Conservation (phyloP, 148 eudicot species). For the Silene conica region DNA sequence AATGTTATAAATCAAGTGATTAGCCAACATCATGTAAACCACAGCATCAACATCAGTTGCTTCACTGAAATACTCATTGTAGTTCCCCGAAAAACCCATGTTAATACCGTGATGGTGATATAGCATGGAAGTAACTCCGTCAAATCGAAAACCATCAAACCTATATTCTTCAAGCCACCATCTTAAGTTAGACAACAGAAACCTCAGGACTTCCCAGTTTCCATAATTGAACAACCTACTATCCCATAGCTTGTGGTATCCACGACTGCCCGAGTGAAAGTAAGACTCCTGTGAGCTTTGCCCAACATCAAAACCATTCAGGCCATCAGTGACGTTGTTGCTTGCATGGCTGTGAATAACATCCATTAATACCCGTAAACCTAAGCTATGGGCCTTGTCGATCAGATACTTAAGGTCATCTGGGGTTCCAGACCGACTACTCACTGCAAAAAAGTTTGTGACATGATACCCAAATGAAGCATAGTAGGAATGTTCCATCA, state of each 20-base stretch:
- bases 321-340: slow-evolving; percentile 85
- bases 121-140: slow-evolving; percentile 94
- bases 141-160: slow-evolving; percentile 96
- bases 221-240: slow-evolving; percentile 89
- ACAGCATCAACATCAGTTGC: slow-evolving; percentile 88
- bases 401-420: slow-evolving; percentile 92
- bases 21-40: slow-evolving; percentile 90
- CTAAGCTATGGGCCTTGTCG: slow-evolving; percentile 95
- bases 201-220: slow-evolving; percentile 98
- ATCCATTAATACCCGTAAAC: slow-evolving; percentile 84
- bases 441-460: slow-evolving; percentile 93
- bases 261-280: slow-evolving; percentile 82
- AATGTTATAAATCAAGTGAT: slow-evolving; percentile 51
- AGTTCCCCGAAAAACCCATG: slow-evolving; percentile 70
- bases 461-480: slow-evolving; percentile 96
- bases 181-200: slow-evolving; percentile 82
- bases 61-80: slow-evolving; percentile 86
- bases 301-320: slow-evolving; percentile 92
- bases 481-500: slow-evolving; percentile 97
- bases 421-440: slow-evolving; percentile 91
- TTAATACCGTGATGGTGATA: slow-evolving; percentile 93
- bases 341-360: slow-evolving; percentile 97
- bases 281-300: slow-evolving; percentile 88
- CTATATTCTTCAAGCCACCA: slow-evolving; percentile 95
- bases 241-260: slow-evolving; percentile 89